Conservation (phyloP, 495 filamentous ascomycete genomes). For the Margaritispora aquatica region DNA sequence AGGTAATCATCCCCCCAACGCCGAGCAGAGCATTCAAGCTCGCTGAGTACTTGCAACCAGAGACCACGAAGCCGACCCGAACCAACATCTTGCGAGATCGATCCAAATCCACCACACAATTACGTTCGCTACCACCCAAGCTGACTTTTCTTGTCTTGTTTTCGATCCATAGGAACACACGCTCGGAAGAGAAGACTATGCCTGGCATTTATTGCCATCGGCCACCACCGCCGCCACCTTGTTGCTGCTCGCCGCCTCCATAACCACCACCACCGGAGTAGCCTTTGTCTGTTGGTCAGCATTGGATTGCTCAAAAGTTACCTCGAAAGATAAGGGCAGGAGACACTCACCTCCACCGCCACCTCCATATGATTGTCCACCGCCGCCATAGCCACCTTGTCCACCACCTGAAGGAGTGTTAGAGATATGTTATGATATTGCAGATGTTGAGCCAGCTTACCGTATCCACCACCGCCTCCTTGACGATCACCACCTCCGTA, state of each 20-base stretch:
- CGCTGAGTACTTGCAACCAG: conserved; percentile 24
- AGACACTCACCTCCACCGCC: conserved; percentile 17
- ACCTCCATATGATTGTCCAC: conserved; percentile 24
- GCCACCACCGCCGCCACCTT: conserved; percentile 23
- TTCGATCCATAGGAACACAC: conserved; percentile 19
- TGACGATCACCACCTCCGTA: conserved; percentile 7
- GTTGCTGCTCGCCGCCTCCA: conserved; percentile 19
- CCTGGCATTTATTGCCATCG: conserved; percentile 20
- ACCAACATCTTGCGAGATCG: conserved; percentile 20
- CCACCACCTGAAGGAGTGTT: conserved; percentile 13
- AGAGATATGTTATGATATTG: not conserved
- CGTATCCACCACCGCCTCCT: conserved; percentile 16
- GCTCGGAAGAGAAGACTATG: conserved; percentile 20
- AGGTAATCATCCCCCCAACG: conserved; percentile 22
- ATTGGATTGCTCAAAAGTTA: not conserved
- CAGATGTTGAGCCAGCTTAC: not conserved
- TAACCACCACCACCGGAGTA: conserved; percentile 22
- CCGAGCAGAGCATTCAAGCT: conserved; percentile 23
- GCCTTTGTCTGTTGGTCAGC: conserved; percentile 15
- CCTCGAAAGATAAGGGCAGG: not conserved
- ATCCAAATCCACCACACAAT: conserved; percentile 24
- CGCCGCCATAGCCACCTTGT: conserved; percentile 22
- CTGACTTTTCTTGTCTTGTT: conserved; percentile 26
- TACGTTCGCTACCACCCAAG: conserved; percentile 26
- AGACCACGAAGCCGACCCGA: conserved; percentile 26